Base-by-base conservation (phyloP, 257 asterid species). In the Jacaranda copaia region DNA sequence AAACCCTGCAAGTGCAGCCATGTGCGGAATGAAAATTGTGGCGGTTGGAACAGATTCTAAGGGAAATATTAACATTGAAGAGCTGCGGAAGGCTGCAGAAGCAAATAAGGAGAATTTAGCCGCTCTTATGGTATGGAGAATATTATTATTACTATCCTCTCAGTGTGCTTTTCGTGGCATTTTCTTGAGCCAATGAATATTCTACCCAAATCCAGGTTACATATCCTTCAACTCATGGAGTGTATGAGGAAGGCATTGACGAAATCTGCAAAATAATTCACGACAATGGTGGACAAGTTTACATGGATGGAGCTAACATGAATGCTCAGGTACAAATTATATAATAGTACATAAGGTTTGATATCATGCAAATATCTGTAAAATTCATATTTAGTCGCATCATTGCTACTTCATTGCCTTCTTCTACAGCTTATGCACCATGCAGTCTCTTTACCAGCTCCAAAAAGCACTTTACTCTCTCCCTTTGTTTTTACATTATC, bases 261-360 rank as follows among this genome's bases (percentile, higher is more conserved):
- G 98, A 93, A 81, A 96, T 96, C 58, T 96, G 99, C 85, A 89
- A 88, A 85, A 91, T 96, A 67, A 93, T 96, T 87, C 99, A 96
- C 49, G 95, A 96, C 70, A 93, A 96, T 63, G 98, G 98, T 56
- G 99, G 99, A 74, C 99, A 96, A 87, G 99, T 96, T 57, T 96
- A 96, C 91, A 96, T 93, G 98, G 99, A 96, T 77, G 99, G 99
- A 85, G 99, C 99, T 68, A 96, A 96, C 96, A 96, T 96, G 99
- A 96, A 96, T 46, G 99, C 99, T 72, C 99, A 96, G 98, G 99
- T 96, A 87, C 70, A 48, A 55, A 1, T 77, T 49, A 2, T 48
- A 43, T 52, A 40, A 64, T 20, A 8, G 59, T 15, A 53, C 59
- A 15, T 53, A 16, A 53, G 59, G 3, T 5, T 53, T 53, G 3